Evolutionary conservation across 352 stramenopile species (phyloP).

Genomic region (Thraustochytrium sp.): DNA sequence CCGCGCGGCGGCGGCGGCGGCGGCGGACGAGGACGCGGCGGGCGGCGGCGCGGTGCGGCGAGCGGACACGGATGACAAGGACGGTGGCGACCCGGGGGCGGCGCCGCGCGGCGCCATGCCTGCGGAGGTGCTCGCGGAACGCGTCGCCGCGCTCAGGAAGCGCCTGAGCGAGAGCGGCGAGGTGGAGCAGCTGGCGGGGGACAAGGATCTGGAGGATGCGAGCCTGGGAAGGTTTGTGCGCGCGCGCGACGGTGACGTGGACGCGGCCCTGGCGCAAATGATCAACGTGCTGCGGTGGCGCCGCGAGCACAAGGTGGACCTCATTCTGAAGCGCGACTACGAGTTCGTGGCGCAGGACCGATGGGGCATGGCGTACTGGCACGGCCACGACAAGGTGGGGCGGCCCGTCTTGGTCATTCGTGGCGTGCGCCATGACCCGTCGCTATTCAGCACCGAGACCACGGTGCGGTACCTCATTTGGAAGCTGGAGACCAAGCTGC

Average conservation of each 20-base stretch:
- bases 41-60: background rate
- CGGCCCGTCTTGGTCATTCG: slow-evolving; percentile 24
- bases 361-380: slow-evolving; percentile 40
- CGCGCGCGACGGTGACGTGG: slow-evolving; percentile 27
- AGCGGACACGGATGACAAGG: background rate
- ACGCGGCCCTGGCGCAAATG: slow-evolving; percentile 14
- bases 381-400: background rate
- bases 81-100: background rate
- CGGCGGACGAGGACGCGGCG: background rate
- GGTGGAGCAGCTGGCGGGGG: background rate
- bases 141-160: background rate
- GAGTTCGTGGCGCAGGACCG: slow-evolving; percentile 37
- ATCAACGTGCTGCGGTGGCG: slow-evolving; percentile 18
- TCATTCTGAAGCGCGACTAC: slow-evolving; percentile 34
- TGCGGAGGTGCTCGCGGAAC: background rate
- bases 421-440: background rate
- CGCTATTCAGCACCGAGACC: slow-evolving; percentile 27
- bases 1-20: too few species aligned
- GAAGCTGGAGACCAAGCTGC: slow-evolving; percentile 39
- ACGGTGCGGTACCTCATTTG: slow-evolving; percentile 35
- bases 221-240: background rate
- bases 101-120: background rate
- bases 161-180: background rate
- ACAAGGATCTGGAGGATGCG: background rate
- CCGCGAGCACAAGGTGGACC: slow-evolving; percentile 30